phyloP scores from a whole-genome alignment of 2,329 filamentous ascomycete genomes.

The Fusarium camptoceras region DNA sequence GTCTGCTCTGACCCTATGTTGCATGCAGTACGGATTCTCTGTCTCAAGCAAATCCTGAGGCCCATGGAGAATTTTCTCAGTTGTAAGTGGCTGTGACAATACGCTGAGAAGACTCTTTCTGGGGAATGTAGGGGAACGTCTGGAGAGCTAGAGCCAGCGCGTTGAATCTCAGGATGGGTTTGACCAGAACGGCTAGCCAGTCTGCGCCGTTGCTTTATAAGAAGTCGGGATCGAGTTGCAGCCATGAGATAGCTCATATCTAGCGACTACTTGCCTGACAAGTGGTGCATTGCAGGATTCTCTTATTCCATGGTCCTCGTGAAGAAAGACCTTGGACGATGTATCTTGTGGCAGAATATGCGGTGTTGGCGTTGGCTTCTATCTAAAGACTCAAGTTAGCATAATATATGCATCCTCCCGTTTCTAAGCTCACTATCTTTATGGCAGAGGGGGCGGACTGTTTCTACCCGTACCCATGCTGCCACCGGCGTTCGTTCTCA shows the following conservation, averaged over 20 bases:
- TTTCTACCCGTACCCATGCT: not conserved
- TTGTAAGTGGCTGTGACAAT: not conserved
- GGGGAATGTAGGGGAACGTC: not conserved
- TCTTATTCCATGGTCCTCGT: rapidly evolving
- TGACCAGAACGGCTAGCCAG: not conserved
- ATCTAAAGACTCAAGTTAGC: not conserved
- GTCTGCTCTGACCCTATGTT: not conserved
- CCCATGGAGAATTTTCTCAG: not conserved
- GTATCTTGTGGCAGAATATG: not conserved
- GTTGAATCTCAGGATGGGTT: not conserved
- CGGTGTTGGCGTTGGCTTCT: not conserved
- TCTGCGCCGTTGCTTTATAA: not conserved
- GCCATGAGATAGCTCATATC: not conserved
- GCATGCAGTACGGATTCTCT: not conserved
- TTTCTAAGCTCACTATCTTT: not conserved
- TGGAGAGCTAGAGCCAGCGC: not conserved
- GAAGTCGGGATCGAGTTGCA: not conserved
- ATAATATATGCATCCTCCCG: not conserved
- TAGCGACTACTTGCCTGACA: not conserved
- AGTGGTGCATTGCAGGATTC: not conserved
- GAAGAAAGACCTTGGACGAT: not conserved
- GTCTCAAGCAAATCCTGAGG: not conserved
- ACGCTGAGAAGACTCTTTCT: not conserved
- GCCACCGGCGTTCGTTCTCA: not conserved
- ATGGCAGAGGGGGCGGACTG: not conserved